Evolutionary conservation across 768 basidiomycete species (phyloP).

Genomic region (Asterophora lycoperdoides): DNA sequence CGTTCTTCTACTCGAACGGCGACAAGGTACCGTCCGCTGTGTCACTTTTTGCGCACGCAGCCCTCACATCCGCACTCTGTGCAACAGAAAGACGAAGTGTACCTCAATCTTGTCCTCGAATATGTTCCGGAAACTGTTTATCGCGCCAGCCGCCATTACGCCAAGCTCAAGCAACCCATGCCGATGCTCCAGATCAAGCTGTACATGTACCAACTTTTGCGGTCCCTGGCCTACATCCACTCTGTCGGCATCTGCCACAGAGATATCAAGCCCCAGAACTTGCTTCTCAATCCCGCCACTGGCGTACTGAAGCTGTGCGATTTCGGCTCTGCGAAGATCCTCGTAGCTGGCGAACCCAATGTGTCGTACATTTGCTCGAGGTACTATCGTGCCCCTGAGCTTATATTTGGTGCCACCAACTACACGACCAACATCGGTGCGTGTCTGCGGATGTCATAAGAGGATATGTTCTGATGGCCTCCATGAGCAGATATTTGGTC

Average conservation of each 20-base stretch:
- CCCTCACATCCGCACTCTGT: conserved; percentile 11
- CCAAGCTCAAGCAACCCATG: conserved; percentile 99
- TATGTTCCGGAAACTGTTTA: conserved; percentile 99
- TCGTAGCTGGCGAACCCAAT: conserved; percentile 96
- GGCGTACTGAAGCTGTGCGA: conserved; percentile 98
- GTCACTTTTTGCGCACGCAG: conserved; percentile 7
- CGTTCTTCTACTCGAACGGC: conserved; percentile 99
- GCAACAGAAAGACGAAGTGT: conserved; percentile 95
- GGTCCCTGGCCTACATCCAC: conserved; percentile 98
- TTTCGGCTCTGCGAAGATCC: conserved; percentile 98
- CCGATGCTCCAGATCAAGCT: conserved; percentile 99
- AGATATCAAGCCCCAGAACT: conserved; percentile 99
- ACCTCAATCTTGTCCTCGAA: conserved; percentile 98
- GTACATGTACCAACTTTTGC: conserved; percentile 99
- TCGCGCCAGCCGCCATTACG: conserved; percentile 97
- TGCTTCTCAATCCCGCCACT: conserved; percentile 94
- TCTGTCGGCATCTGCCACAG: conserved; percentile 99
- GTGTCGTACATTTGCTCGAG: conserved; percentile 99
- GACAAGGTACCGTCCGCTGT: conserved; percentile 73
- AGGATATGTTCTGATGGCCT: conserved; percentile 4
- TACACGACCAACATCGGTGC: conserved; percentile 98
- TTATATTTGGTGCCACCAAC: conserved; percentile 99
- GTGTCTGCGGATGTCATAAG: conserved; percentile 24
- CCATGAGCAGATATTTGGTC: conserved; percentile 87
- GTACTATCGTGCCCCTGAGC: conserved; percentile 98